These are phyloP conservation scores for Sphaerulina populicola DNA, from an alignment of 2,329 filamentous ascomycete species.

Conservation along the genomic window DNA sequence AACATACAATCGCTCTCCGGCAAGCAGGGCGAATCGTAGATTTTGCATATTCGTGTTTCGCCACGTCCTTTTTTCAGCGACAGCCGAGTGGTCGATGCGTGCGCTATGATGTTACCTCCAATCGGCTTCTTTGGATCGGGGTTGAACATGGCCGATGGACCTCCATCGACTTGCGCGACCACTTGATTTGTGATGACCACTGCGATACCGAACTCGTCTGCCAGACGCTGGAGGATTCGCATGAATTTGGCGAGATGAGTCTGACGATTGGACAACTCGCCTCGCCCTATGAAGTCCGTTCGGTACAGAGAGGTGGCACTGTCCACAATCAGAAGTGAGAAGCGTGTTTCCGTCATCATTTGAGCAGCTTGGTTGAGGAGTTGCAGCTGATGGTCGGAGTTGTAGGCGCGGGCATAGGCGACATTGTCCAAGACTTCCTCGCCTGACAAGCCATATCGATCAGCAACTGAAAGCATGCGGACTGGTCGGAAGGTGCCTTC, in stretches of 20 bases:
- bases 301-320: slow-evolving; percentile 92
- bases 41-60: slow-evolving; percentile 96
- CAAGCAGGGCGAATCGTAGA: slow-evolving; percentile 95
- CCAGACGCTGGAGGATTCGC: slow-evolving; percentile 69
- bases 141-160: slow-evolving; percentile 96
- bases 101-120: slow-evolving; percentile 96
- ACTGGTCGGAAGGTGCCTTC: slow-evolving; percentile 94
- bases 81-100: slow-evolving; percentile 88
- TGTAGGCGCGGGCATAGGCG: slow-evolving; percentile 95
- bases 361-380: slow-evolving; percentile 87
- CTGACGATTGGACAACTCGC: slow-evolving; percentile 89
- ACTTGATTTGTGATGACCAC: slow-evolving; percentile 99
- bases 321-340: slow-evolving; percentile 91
- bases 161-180: slow-evolving; percentile 94
- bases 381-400: slow-evolving; percentile 94
- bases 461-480: slow-evolving; percentile 80
- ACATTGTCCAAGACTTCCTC: slow-evolving; percentile 98
- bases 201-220: slow-evolving; percentile 82
- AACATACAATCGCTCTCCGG: slow-evolving; percentile 95
- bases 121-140: slow-evolving; percentile 99
- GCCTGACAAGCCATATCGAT: slow-evolving; percentile 85
- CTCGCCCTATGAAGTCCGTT: slow-evolving; percentile 93
- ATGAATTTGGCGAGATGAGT: slow-evolving; percentile 83
- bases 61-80: slow-evolving; percentile 92
- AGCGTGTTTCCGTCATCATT: slow-evolving; percentile 99